phyloP scores from a whole-genome alignment of 23 red algal species.

The Agarophyton chilense region DNA sequence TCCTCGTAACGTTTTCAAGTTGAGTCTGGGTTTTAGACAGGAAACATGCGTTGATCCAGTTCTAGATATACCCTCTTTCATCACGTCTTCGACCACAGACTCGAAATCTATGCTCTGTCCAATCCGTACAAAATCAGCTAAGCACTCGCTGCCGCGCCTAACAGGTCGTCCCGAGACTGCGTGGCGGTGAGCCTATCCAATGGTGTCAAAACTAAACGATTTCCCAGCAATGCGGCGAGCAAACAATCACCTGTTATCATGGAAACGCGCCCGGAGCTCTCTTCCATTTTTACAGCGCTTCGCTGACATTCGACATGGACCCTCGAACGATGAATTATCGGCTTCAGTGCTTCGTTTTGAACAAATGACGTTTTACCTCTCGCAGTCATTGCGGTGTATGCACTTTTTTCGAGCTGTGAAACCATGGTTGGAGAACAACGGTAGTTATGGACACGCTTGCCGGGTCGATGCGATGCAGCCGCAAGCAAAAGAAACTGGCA shows the following conservation, averaged over 20 bases:
- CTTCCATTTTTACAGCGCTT: background rate
- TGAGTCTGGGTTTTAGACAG: too few species aligned
- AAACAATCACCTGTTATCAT: constrained; percentile 22
- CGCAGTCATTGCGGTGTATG: background rate
- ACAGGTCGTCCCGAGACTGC: constrained; percentile 64
- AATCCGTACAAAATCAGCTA: constrained; percentile 55
- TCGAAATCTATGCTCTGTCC: constrained; percentile 48
- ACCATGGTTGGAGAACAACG: too few species aligned
- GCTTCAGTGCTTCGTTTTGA: background rate
- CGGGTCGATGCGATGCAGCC: too few species aligned
- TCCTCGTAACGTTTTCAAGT: too few species aligned
- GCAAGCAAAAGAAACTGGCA: too few species aligned
- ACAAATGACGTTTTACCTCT: background rate
- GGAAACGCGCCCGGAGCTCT: background rate
- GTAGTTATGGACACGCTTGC: too few species aligned
- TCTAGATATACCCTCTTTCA: too few species aligned
- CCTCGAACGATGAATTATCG: background rate
- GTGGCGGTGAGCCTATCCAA: constrained; percentile 45
- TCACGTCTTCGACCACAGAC: too few species aligned
- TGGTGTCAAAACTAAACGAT: constrained; percentile 61
- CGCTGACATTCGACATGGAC: background rate
- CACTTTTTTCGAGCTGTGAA: too few species aligned
- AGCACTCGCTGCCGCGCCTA: constrained; percentile 56
- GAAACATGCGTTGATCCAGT: too few species aligned
- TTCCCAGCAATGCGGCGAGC: constrained; percentile 43